phyloP scores from a whole-genome alignment of 2,329 filamentous ascomycete species.

The Ascochyta viciae-villosae region DNA sequence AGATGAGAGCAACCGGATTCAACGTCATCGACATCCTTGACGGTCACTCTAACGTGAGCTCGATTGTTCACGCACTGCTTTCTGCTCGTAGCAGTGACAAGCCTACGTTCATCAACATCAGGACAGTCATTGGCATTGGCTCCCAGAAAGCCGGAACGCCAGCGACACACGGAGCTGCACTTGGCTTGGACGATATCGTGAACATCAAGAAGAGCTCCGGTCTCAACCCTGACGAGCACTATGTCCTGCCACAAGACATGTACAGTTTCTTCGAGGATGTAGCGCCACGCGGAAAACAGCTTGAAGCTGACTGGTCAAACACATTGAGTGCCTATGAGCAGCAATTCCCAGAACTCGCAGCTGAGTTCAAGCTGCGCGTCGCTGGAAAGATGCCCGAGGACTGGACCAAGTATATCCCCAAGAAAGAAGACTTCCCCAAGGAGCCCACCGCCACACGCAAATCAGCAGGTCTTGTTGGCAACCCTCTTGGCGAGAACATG shows the following conservation, averaged over 20 bases:
- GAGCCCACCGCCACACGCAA: constrained; percentile 58
- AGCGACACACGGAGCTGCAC: constrained; percentile 4
- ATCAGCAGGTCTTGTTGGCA: constrained; percentile 58
- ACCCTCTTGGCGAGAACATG: constrained; percentile 74
- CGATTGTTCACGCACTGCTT: constrained; percentile 56
- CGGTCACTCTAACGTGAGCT: constrained; percentile 60
- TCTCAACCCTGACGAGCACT: constrained; percentile 57
- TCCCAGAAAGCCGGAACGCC: constrained; percentile 34
- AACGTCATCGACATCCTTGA: constrained; percentile 62
- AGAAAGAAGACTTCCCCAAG: constrained; percentile 52
- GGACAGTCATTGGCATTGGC: constrained; percentile 62
- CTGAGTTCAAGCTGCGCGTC: constrained; percentile 57
- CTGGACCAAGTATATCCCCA: constrained; percentile 60
- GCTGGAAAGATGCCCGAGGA: constrained; percentile 56
- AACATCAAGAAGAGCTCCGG: constrained; percentile 55
- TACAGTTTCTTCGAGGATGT: constrained; percentile 57
- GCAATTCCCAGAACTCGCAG: constrained; percentile 57
- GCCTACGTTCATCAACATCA: constrained; percentile 65
- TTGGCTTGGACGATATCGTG: constrained; percentile 2
- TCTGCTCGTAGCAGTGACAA: constrained; percentile 55
- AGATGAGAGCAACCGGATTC: constrained; percentile 65
- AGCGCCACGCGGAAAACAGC: constrained; percentile 53
- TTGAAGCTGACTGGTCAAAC: constrained; percentile 58
- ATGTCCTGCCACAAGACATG: constrained; percentile 54
- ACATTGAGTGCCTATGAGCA: constrained; percentile 53